phyloP scores from a whole-genome alignment of 345 rosid genomes.

The Citrus hindsii region DNA sequence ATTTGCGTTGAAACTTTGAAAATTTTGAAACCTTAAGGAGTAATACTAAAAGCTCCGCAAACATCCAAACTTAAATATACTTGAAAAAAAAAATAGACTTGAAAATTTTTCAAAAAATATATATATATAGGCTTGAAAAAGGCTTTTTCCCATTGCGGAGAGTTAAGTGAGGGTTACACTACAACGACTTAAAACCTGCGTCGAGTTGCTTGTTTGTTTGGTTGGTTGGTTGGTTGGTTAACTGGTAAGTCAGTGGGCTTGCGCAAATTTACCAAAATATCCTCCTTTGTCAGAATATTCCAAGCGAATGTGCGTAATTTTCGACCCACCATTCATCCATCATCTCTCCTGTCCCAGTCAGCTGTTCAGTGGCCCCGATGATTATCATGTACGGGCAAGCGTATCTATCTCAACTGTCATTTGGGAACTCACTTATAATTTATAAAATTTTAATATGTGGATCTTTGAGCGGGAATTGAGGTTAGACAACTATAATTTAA shows the following conservation, averaged over 20 bases:
- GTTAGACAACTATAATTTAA: fast-evolving
- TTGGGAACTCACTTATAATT: no score
- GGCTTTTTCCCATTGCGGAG: not conserved
- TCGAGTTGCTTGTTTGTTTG: not conserved
- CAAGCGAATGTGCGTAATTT: not conserved
- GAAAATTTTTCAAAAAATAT: not conserved
- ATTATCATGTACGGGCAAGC: no score
- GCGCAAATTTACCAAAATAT: not conserved
- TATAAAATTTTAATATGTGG: no score
- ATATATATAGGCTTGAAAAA: not conserved
- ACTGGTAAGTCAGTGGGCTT: not conserved
- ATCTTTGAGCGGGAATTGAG: fast-evolving
- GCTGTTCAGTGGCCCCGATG: no score
- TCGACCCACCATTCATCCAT: no score
- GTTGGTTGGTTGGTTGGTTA: not conserved
- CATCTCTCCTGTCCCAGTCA: no score
- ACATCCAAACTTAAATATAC: not conserved
- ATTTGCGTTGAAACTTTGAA: not conserved
- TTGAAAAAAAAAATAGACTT: not conserved
- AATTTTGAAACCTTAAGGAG: no score
- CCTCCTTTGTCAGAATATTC: conserved; percentile 12
- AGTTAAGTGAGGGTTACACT: not conserved
- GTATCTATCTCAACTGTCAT: no score
- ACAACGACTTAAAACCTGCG: not conserved
- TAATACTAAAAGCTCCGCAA: not conserved